These are phyloP conservation scores for Cladosporium sp. DNA, from an alignment of 2,329 filamentous ascomycete genomes.

Conservation along the genomic window DNA sequence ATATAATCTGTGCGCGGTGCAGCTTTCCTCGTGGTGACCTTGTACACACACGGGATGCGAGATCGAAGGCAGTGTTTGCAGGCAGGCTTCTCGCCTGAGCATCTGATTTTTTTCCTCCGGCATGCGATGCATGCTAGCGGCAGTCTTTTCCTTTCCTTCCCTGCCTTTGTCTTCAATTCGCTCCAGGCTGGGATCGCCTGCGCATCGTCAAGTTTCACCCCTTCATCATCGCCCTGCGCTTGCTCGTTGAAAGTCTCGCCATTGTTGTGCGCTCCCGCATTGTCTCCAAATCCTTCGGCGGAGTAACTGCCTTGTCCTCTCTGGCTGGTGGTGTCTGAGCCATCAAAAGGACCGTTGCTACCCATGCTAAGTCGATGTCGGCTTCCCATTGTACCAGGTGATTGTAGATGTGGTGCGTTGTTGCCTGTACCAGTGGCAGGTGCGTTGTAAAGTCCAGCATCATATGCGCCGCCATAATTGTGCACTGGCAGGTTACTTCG, in stretches of 20 bases:
- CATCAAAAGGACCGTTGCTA: constrained; percentile 27
- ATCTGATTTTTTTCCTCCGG: constrained; percentile 94
- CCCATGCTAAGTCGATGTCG: constrained; percentile 34
- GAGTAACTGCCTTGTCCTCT: constrained; percentile 6
- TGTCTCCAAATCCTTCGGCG: constrained; percentile 18
- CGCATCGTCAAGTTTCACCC: constrained; percentile 13
- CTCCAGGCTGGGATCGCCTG: constrained; percentile 47
- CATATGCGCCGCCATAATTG: constrained; percentile 19
- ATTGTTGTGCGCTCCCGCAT: constrained; percentile 17
- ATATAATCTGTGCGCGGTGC: constrained; percentile 96
- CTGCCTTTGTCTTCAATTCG: constrained; percentile 65
- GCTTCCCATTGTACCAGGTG: constrained; percentile 23
- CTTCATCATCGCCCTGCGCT: constrained; percentile 8
- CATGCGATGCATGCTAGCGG: constrained; percentile 95
- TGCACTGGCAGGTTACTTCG: constrained; percentile 10
- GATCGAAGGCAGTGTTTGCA: constrained; percentile 95
- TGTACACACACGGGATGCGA: constrained; percentile 94
- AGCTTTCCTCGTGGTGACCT: constrained; percentile 90
- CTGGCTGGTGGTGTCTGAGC: constrained; percentile 15
- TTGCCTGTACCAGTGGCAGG: neutral
- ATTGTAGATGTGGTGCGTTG: constrained; percentile 16
- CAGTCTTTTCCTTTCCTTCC: constrained; percentile 90
- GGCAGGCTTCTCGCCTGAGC: constrained; percentile 94
- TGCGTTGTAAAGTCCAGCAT: constrained; percentile 5
- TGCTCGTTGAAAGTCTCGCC: constrained; percentile 19